These are phyloP conservation scores for Pigoraptor vietnamica DNA, from an alignment of 78 protist genomes.

Conservation along the genomic window DNA sequence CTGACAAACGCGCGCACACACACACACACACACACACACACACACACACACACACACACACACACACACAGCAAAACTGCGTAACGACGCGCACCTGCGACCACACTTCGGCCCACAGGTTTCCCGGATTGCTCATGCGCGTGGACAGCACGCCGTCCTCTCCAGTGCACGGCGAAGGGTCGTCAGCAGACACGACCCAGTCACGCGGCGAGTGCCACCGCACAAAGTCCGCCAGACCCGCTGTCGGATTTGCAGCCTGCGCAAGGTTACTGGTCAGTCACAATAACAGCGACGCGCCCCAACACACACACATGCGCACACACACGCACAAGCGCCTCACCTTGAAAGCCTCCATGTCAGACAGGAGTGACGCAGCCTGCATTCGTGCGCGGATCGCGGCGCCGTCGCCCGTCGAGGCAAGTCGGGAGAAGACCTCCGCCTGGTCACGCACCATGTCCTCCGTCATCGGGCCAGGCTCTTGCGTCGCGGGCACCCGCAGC, in stretches of 20 bases:
- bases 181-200: constrained; percentile 2
- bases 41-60: not conserved
- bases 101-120: not conserved
- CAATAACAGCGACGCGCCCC: not conserved
- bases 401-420: constrained; percentile 13
- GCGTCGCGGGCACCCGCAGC: not conserved
- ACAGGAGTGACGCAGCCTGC: constrained; percentile 12
- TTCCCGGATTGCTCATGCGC: not conserved
- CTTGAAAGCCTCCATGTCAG: constrained; percentile 53
- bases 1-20: not conserved
- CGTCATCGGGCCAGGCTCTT: constrained; percentile 12
- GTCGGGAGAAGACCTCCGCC: not conserved
- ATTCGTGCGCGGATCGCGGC: constrained; percentile 4
- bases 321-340: not conserved
- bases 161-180: not conserved
- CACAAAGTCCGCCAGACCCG: constrained; percentile 32
- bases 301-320: not conserved
- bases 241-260: constrained; percentile 46
- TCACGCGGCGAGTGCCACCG: constrained; percentile 60
- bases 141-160: not conserved
- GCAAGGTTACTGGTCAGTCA: not conserved
- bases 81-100: not conserved
- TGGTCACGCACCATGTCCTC: constrained; percentile 20
- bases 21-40: not conserved
- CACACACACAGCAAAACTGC: not conserved